Evolutionary conservation across 2,329 filamentous ascomycete species (phyloP), one percentile per base, ranked within the genome.

Genomic region (Aschersonia sp.): DNA sequence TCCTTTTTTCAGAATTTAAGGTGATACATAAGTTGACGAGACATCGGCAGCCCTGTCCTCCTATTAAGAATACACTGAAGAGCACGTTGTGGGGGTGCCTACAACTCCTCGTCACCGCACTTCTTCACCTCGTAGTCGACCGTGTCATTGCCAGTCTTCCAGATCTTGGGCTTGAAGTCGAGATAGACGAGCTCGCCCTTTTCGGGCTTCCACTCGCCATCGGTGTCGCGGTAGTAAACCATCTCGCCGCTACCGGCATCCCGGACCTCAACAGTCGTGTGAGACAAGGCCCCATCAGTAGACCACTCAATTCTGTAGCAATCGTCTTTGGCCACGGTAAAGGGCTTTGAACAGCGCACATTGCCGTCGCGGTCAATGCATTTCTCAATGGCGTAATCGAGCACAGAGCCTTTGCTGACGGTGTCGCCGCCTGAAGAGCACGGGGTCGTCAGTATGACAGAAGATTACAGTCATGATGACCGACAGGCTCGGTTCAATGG

Each of bases 151-250:
- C 67, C 68, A 3, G 63, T 65, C 42, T 60, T 62, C 48, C 62
- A 64, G 3, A 72, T 51, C 61, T 70, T 72, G 12, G 69, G 68
- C 52, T 67, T 69, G 52, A 71, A 71, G 50, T 71, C 68, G 40
- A 71, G 50, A 32, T 70, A 70, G 3, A 70, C 66, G 28, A 69
- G 57, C 60, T 70, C 68, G 7, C 58, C 58, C 61, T 70, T 70
- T 52, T 68, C 63, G 0, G 67, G 62, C 2, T 55, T 66, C 68
- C 69, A 72, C 38, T 69, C 58, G 28, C 68, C 68, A 55, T 71
- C 58, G 28, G 67, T 70, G 51, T 72, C 68, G 10, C 67, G 58
- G 51, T 70, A 71, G 52, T 59, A 71, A 4, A 71, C 67, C 10
- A 71, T 50, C 55, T 71, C 65, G 44, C 55, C 57, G 43, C 61